Evolutionary conservation across 2,329 filamentous ascomycete genomes (phyloP), one percentile per base, ranked within the genome.

Genomic region (Penicillium sp.): DNA sequence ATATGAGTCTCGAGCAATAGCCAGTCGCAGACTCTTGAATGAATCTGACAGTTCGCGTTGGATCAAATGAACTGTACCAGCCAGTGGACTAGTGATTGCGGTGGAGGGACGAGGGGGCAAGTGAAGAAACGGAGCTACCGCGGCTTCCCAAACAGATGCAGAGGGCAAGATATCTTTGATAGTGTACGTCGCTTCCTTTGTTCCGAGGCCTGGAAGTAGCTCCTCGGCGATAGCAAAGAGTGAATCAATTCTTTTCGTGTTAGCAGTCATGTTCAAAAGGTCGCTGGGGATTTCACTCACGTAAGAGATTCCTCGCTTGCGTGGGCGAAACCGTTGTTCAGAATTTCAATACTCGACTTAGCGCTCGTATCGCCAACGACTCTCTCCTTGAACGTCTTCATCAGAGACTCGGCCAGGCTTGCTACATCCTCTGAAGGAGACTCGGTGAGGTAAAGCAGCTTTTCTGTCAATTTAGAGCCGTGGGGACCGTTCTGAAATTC

Each of bases 31-130:
- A 54, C 39, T 52, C 59, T 21, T 64, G 52, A 64, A 51, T 33
- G 55, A 43, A 17, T 67, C 51, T 46, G 65, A 51, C 58, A 71
- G 20, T 4, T 67, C 55, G 33, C 59, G 59, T 9, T 74, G 67
- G 0, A 88, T 78, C 3, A 96, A 73, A 58, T 88, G 85, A 5
- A 89, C 82, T 1, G 84, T 84, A 3, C 90, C 90, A 0, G 84
- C 85, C 6, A 96, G 76, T 20, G 80, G 80, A 64, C 86, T 92
- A 2, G 87, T 90, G 4, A 96, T 82, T 0, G 90, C 84, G 3
- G 96, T 72, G 0, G 90, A 86, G 4, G 82, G 77, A 23, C 67
- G 64, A 15, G 70, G 70, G 20, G 72, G 69, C 20, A 71, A 55
- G 30, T 64, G 62, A 32, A 75, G 70, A 50, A 91, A 80, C 1